Evolutionary conservation across 345 rosid species (phyloP).

Genomic region (Stellera chamaejasme): DNA sequence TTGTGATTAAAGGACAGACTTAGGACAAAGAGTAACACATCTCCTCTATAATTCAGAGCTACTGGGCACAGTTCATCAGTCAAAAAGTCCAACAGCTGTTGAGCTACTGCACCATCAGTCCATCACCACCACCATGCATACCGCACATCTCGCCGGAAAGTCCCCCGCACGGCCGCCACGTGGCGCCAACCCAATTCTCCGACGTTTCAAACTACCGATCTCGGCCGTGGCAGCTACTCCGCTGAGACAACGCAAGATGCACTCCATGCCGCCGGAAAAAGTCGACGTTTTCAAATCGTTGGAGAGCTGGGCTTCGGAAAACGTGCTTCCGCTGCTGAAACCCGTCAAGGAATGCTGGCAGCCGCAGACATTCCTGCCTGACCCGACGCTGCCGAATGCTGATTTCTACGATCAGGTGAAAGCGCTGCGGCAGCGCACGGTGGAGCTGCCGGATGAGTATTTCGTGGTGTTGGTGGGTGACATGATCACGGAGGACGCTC

Average conservation of each 20-base stretch:
- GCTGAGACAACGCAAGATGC: conserved; percentile 29
- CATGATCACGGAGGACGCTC: conserved; percentile 79
- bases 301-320: conserved; percentile 45
- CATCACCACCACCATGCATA: conserved; percentile 27
- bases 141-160: conserved; percentile 15
- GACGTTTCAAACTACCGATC: neutral
- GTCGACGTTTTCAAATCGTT: conserved; percentile 55
- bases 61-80: neutral
- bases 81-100: neutral
- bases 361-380: conserved; percentile 48
- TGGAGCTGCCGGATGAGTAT: conserved; percentile 54
- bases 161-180: conserved; percentile 9
- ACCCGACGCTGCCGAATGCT: conserved; percentile 25
- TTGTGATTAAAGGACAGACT: neutral
- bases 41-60: neutral
- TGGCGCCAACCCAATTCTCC: conserved; percentile 3
- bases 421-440: conserved; percentile 45
- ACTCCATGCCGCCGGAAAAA: conserved; percentile 60
- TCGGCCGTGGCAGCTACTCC: conserved; percentile 30
- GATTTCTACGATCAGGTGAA: conserved; percentile 51
- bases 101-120: neutral
- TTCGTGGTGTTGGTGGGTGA: conserved; percentile 76
- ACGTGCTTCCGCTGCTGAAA: conserved; percentile 52
- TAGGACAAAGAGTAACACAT: neutral
- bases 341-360: conserved; percentile 76